These are phyloP conservation scores for Aspergillus ellipticus DNA, from an alignment of 495 filamentous ascomycete genomes.

Conservation along the genomic window DNA sequence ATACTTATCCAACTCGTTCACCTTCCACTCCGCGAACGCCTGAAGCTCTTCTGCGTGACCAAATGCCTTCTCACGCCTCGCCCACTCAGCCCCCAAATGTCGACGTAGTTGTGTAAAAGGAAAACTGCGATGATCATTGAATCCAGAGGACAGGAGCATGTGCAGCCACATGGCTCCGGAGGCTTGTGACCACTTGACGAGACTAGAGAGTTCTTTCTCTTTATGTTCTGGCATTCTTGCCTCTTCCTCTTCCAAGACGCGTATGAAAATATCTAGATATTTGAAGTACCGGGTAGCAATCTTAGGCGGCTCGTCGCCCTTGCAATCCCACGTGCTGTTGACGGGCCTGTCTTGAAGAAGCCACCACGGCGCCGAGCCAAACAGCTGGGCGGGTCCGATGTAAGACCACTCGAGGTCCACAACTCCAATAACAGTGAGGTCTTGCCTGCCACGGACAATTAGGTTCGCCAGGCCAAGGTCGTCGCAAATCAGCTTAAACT, in stretches of 20 bases:
- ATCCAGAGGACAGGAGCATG: conserved; percentile 30
- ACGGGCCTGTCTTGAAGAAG: conserved; percentile 28
- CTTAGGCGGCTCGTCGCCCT: conserved; percentile 18
- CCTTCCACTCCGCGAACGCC: conserved; percentile 19
- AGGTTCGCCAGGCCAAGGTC: conserved; percentile 35
- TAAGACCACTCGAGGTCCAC: conserved; percentile 38
- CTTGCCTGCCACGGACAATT: conserved; percentile 27
- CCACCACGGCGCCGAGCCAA: conserved; percentile 36
- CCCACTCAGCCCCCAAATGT: conserved; percentile 28
- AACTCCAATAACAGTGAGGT: conserved; percentile 32
- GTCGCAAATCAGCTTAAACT: conserved; percentile 37
- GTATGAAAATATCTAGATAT: conserved; percentile 27
- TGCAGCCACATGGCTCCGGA: conserved; percentile 35
- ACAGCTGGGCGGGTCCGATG: conserved; percentile 32
- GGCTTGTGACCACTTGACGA: conserved; percentile 26
- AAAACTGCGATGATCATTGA: conserved; percentile 27
- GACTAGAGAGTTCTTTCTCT: conserved; percentile 28
- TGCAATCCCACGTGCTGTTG: conserved; percentile 24
- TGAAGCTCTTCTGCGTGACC: conserved; percentile 15
- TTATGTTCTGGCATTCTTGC: conserved; percentile 20
- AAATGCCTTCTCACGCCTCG: conserved; percentile 18
- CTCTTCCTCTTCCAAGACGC: conserved; percentile 35
- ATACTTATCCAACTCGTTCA: conserved; percentile 21
- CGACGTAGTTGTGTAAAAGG: conserved; percentile 28
- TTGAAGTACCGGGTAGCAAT: conserved; percentile 26